Evolutionary conservation across 345 rosid genomes (phyloP), one percentile per base, ranked within the genome.

Genomic region (Populus deltoides): DNA sequence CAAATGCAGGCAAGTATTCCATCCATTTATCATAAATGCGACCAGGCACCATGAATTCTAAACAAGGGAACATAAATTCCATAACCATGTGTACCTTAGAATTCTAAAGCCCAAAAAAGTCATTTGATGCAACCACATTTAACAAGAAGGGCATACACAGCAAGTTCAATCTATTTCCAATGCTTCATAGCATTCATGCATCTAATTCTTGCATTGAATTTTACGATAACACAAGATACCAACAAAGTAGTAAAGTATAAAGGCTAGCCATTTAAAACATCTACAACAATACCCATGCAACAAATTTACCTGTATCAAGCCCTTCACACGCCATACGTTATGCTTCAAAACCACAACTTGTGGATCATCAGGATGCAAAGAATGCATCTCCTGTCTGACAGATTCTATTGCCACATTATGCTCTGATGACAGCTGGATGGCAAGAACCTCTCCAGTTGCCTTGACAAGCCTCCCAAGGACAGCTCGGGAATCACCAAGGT

Each of bases 251-350:
- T n/a, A 74, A 1, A 25, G 3, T 41, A 17, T 20, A 38, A 27
- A 16, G 11, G 71, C 16, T 13, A 75, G 72, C 24, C 62, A 49
- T 15, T 20, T 25, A 27, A 33, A 53, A 53, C 39, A 22, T 41
- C 55, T 35, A 36, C 38, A 51, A 66, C 59, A 49, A 41, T 29
- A 29, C 20, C 31, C 68, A 36, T 0, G 16, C 22, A 31, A 5
- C 29, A 10, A 22, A 25, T 61, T 22, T 71, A 82, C 85, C 82
- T 82, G 85, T 74, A 82, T 82, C 45, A 82, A 74, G 70, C 85
- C 85, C 81, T 82, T 82, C 65, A 82, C 85, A 12, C 82, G 82
- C 85, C 85, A 82, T 41, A 82, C 85, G 66, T 82, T 82, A 71
- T 82, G 85, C 75, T 78, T 82, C 69, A 82, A 70, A 75, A 82